These are phyloP conservation scores for Colletotrichum abscissum DNA, from an alignment of 2,329 filamentous ascomycete species.

Conservation along the genomic window DNA sequence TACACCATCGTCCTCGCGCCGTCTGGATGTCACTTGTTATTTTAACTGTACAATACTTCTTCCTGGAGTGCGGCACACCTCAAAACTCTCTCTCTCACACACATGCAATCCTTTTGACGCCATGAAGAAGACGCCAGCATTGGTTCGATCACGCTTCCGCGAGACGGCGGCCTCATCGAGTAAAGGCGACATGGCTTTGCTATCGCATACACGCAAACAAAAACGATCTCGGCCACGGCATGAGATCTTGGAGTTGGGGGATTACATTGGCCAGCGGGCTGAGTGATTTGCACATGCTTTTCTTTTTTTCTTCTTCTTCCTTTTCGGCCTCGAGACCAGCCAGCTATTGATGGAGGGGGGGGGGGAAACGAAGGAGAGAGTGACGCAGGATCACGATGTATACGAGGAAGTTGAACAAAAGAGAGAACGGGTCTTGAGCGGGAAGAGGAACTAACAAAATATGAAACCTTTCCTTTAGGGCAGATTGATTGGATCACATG, in stretches of 20 bases:
- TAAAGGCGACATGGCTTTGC: constrained; percentile 23
- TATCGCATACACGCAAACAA: constrained; percentile 27
- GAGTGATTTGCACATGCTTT: constrained; percentile 36
- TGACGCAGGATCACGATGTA: constrained; percentile 28
- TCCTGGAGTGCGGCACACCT: constrained; percentile 31
- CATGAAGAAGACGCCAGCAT: constrained; percentile 22
- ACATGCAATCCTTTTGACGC: constrained; percentile 19
- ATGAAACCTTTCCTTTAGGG: constrained; percentile 16
- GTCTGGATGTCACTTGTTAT: constrained; percentile 35
- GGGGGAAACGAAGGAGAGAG: constrained; percentile 2
- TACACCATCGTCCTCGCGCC: background rate
- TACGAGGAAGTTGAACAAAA: constrained; percentile 9
- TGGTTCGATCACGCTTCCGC: constrained; percentile 14
- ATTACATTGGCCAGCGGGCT: constrained; percentile 33
- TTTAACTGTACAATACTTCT: constrained; percentile 36
- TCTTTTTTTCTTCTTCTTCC: constrained; percentile 3
- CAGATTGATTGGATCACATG: constrained; percentile 34
- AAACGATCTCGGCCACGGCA: constrained; percentile 26
- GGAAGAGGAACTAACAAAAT: constrained; percentile 7
- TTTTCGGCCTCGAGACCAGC: constrained; percentile 20
- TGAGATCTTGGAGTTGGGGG: constrained; percentile 35
- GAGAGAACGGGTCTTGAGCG: constrained; percentile 7
- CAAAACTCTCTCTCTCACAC: background rate
- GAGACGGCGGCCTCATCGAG: constrained; percentile 13
- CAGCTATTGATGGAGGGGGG: background rate